Base-by-base conservation (phyloP, 768 basidiomycete species). In the Mycena belliarum region DNA sequence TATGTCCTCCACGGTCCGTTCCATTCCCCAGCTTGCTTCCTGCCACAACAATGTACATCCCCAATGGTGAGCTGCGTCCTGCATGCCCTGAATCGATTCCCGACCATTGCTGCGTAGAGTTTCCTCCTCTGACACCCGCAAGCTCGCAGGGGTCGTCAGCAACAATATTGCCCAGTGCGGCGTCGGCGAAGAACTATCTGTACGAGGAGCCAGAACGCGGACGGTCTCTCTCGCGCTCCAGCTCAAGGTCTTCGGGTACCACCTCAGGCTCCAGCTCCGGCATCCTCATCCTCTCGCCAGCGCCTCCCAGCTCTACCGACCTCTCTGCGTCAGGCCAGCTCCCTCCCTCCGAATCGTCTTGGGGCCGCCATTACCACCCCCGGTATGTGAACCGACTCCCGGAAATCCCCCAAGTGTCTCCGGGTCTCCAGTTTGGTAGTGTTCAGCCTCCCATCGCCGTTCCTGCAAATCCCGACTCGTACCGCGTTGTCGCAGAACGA, bases 161-260 rank as follows among this genome's bases (percentile, higher is more conserved):
- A 18, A 60, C 59, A 3, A 40, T 54, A 33, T 20, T 58, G 51
- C 58, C 49, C n/a, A 51, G 38, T 23, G 48, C 51, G 28, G 28
- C 29, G 20, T 55, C 53, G 28, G 46, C 37, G 35, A 57, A 57
- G 49, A 48, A 47, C 37, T 33, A 32, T 10, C 12, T 14, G 12
- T 38, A 38, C 20, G 59, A 40, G 5, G 59, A 55, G 32, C 43
- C 49, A 45, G 59, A 60, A 20, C 59, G 59, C 11, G 59, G 59
- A 7, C 59, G 59, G 29, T 56, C 54, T 18, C 54, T 60, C 18
- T 60, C 59, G 25, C 49, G 59, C 1, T 51, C 59, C 18, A 60
- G 59, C 37, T 60, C 54, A 26, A 37, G 42, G 8, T 59, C 51
- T 35, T 53, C 33, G 12, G n/a, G n/a, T n/a, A 14, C 33, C 29